Base-by-base conservation (phyloP, 257 asterid species). In the Gentiana macrophylla region DNA sequence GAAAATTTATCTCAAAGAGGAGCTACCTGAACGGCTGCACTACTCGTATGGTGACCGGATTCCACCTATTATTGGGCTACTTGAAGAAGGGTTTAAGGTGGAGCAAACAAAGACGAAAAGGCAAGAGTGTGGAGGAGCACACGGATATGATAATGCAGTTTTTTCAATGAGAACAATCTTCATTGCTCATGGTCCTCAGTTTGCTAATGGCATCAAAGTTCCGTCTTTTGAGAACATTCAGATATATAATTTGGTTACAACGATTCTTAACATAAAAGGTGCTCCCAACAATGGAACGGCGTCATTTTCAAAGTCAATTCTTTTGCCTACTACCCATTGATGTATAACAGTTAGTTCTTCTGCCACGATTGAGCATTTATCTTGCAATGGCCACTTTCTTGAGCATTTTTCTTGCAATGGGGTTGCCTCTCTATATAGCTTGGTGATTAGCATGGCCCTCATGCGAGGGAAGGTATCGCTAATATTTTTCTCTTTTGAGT, bases 41-140 rank as follows among this genome's bases (percentile, higher is more conserved):
- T 85, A 85, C 62, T 64, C 78, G 1, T 82, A 35, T 0, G 78
- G 81, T 55, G 62, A 76, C 33, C 69, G 94, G 4, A 85, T 85
- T 48, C 82, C 94, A 8, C 89, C 92, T 4, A 62, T 85, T 49
- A 64, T 85, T 5, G 94, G 94, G 35, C 56, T 85, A 58, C 37
- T 74, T 1, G 84, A 63, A 12, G 92, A 85, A 74, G 86, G 88
- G 49, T 85, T 69, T 63, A 82, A 75, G 71, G 79, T 85, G 69
- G 77, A 78, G 72, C 80, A 76, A 55, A 74, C 54, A 66, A 80
- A 67, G 45, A 64, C 77, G 2, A 66, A n/a, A 5, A 60, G 11
- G 55, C 72, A 73, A 61, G 94, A 86, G 61, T 86, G 95, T 32
- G 95, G 95, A 49, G 95, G 95, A 57, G 79, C 84, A 6, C 95